Evolutionary conservation across 2,329 filamentous ascomycete species (phyloP).

Genomic region (Aspergillus neotritici): DNA sequence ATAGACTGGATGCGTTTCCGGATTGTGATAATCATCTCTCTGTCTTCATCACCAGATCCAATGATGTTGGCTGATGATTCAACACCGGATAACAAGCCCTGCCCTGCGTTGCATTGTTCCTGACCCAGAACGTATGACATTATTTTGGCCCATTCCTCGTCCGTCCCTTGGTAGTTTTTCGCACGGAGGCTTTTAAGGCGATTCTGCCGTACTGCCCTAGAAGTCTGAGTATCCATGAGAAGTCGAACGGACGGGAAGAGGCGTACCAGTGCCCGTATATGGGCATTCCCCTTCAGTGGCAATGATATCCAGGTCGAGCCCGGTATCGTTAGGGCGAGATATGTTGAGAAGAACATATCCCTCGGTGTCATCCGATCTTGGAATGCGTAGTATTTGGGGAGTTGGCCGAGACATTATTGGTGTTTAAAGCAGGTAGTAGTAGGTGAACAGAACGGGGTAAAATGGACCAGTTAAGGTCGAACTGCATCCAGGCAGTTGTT

Average conservation of each 20-base stretch:
- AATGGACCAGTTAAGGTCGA: neutral
- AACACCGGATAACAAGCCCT: conserved; percentile 22
- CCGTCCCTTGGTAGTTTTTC: conserved; percentile 40
- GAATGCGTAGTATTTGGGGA: conserved; percentile 45
- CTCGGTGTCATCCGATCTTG: conserved; percentile 39
- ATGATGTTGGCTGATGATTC: conserved; percentile 29
- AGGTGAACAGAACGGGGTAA: neutral
- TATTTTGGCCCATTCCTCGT: conserved; percentile 39
- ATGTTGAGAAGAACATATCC: conserved; percentile 49
- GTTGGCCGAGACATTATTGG: conserved; percentile 7
- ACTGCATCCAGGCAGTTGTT: too few relatives aligned
- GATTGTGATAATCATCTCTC: conserved; percentile 37
- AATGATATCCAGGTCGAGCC: conserved; percentile 50
- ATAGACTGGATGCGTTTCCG: conserved; percentile 46
- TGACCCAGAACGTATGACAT: conserved; percentile 34
- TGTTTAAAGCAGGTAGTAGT: neutral
- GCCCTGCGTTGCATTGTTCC: conserved; percentile 10
- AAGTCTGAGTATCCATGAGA: conserved; percentile 9
- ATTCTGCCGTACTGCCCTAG: conserved; percentile 31
- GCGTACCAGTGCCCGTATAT: conserved; percentile 45
- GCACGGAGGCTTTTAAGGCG: conserved; percentile 34
- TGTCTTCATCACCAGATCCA: conserved; percentile 21
- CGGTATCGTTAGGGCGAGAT: conserved; percentile 27
- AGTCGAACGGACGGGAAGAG: neutral
- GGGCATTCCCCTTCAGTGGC: conserved; percentile 55